Evolutionary conservation across 495 filamentous ascomycete genomes (phyloP), one percentile per base, ranked within the genome.

Genomic region (Podospora bellae-mahoneyi): DNA sequence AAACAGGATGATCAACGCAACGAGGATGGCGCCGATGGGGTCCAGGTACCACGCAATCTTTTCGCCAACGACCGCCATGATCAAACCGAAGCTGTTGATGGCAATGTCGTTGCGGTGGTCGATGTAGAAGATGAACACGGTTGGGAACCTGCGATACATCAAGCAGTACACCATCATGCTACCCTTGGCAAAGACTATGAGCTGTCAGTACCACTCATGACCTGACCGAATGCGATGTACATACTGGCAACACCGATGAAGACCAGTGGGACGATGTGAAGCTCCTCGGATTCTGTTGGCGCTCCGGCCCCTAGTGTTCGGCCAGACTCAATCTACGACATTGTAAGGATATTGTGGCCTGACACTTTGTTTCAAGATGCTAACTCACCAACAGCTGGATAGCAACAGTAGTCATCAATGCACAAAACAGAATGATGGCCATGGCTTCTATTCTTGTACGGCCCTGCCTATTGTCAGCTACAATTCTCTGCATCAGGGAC

Each of bases 401-500:
- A 62, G 84, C 80, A 19, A 87, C 84, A 0, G 84, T 86, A 27
- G 83, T 86, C 83, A 86, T 84, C 71, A 86, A 72, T 54, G 84
- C 83, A 70, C 84, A 86, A 78, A 87, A 87, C 65, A 86, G 79
- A 67, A 87, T 86, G 66, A 86, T 85, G 5, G 84, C 84, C 58
- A 86, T 81, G 5, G 84, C 86, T 72, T 86, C 84, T 65, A 85
- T 84, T 60, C 84, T 77, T 10, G 77, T 86, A 0, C 84, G 84
- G 44, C 84, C 84, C 39, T 48, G 15, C 81, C 82, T 67, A 15
- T 9, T 16, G 59, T 75, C 72, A 72, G 60, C 65, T 74, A 68
- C 55, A 27, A 10, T 19, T 23, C n/a, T 32, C 4, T 48, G 9
- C 15, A 16, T 48, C 9, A 48, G 13, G 15, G 39, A 16, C 39